Evolutionary conservation across 106 monocot species (phyloP).

Genomic region (Dendrobium chrysotoxum): DNA sequence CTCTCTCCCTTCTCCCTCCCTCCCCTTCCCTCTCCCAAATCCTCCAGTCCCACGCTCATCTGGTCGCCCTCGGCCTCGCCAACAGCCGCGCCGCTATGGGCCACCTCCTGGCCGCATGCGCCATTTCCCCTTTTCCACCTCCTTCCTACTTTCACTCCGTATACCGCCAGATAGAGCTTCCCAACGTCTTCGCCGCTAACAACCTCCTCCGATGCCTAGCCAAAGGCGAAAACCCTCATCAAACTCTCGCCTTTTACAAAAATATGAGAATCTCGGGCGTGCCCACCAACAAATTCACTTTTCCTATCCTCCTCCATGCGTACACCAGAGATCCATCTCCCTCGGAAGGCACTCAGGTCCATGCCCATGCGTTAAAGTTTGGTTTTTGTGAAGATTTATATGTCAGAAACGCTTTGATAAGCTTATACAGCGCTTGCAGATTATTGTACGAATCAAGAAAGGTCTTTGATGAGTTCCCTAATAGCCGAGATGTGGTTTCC

Average conservation of each 20-base stretch:
- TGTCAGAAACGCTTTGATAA: conserved; percentile 44
- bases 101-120: conserved; percentile 48
- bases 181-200: conserved; percentile 54
- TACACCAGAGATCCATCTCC: conserved; percentile 15
- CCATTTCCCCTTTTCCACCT: conserved; percentile 13
- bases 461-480: conserved; percentile 43
- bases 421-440: conserved; percentile 38
- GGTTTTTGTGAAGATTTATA: conserved; percentile 39
- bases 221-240: conserved; percentile 7
- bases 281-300: conserved; percentile 61
- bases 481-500: conserved; percentile 39
- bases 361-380: conserved; percentile 32
- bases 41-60: conserved; percentile 55
- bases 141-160: conserved; percentile 33
- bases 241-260: conserved; percentile 23
- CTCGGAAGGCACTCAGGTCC: conserved; percentile 40
- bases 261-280: conserved; percentile 22
- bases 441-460: conserved; percentile 10
- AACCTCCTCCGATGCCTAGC: conserved; percentile 69
- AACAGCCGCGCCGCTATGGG: conserved; percentile 28
- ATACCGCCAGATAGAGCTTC: conserved; percentile 29
- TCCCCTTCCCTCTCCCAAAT: conserved; percentile 30
- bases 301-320: conserved; percentile 54
- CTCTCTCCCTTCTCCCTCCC: conserved; percentile 27
- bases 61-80: conserved; percentile 37